phyloP scores from a whole-genome alignment of 176 grass and related monocot genomes.

The Oryza officinalis region DNA sequence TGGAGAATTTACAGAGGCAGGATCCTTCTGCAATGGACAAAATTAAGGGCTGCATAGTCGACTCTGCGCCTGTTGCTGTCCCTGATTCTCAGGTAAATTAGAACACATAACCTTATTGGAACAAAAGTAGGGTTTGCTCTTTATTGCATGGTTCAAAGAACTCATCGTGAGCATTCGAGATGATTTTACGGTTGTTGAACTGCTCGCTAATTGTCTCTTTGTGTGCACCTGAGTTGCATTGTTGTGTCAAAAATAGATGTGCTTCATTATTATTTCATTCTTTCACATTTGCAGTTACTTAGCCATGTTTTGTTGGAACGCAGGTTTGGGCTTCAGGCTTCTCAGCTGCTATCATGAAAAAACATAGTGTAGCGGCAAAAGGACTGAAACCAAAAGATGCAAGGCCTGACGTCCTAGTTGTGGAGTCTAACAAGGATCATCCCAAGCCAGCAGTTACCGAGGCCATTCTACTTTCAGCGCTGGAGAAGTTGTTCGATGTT shows the following conservation, averaged over 20 bases:
- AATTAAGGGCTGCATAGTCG: slow-evolving; percentile 86
- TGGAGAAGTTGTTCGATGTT: slow-evolving; percentile 78
- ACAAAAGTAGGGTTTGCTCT: background rate
- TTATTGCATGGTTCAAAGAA: background rate
- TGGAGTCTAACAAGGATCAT: slow-evolving; percentile 45
- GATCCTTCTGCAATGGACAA: slow-evolving; percentile 65
- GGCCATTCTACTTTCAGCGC: slow-evolving; percentile 59
- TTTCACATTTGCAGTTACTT: background rate
- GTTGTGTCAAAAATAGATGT: slow-evolving; percentile 9
- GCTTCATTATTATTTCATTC: background rate
- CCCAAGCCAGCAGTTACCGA: slow-evolving; percentile 56
- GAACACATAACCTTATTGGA: background rate
- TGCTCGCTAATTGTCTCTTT: background rate
- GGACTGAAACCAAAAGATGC: slow-evolving; percentile 34
- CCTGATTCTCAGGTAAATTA: slow-evolving; percentile 79
- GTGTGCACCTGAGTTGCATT: background rate
- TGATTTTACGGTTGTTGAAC: slow-evolving; percentile 16
- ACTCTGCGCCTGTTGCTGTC: slow-evolving; percentile 85
- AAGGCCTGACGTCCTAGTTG: slow-evolving; percentile 40
- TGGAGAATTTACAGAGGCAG: slow-evolving; percentile 68
- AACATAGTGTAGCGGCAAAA: slow-evolving; percentile 70
- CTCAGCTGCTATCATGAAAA: slow-evolving; percentile 92
- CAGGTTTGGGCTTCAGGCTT: slow-evolving; percentile 97
- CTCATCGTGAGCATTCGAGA: background rate
- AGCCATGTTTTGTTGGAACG: background rate